Conservation (phyloP, 805 yeast genomes). For the Barnettozyma wickerhamii region DNA sequence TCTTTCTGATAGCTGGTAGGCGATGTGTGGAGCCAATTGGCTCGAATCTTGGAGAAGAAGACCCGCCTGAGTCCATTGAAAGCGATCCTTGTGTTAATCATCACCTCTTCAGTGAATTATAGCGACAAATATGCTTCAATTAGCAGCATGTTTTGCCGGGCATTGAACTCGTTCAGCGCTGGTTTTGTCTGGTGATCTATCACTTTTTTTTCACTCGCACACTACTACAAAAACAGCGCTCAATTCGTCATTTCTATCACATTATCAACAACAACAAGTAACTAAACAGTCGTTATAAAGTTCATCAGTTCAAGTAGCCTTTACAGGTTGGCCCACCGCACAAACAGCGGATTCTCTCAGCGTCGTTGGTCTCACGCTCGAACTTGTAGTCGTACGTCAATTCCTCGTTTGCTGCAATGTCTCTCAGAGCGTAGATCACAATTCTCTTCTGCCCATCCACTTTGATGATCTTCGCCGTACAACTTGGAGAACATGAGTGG, state of each 20-base stretch:
- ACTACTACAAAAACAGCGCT: background rate
- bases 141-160: too few species aligned
- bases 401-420: constrained; percentile 85
- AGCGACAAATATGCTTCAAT: too few species aligned
- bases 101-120: too few species aligned
- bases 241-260: too few species aligned
- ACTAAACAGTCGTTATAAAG: background rate
- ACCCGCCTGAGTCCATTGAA: background rate
- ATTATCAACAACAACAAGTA: background rate
- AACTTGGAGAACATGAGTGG: constrained; percentile 96
- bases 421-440: constrained; percentile 89
- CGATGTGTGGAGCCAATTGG: background rate
- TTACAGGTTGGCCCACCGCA: constrained; percentile 96
- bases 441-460: constrained; percentile 92
- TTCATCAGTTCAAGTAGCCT: constrained; percentile 69
- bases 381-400: constrained; percentile 95
- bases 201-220: background rate
- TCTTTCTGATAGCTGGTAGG: background rate
- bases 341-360: constrained; percentile 81
- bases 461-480: constrained; percentile 93
- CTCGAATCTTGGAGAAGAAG: background rate
- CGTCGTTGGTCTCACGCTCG: constrained; percentile 85
- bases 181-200: background rate
- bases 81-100: background rate
- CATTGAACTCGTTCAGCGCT: background rate